Evolutionary conservation across 148 eudicot genomes (phyloP), one percentile per base, ranked within the genome.

Genomic region (Fagopyrum homotropicum): DNA sequence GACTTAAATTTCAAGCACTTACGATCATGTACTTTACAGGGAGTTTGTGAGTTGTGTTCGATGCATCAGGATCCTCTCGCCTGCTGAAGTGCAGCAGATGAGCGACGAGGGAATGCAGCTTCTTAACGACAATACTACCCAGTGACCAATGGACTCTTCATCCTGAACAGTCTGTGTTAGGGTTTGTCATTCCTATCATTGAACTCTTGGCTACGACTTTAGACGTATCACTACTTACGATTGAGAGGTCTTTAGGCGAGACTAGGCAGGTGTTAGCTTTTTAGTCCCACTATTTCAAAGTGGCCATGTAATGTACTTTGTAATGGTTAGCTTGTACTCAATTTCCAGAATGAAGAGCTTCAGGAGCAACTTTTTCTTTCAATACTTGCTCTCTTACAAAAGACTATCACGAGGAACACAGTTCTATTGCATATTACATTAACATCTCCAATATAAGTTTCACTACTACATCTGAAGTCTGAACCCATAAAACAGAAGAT

Each of bases 21-120:
- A 35, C 47, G 30, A 66, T 17, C 45, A 15, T 72, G 29, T 46
- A 49, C 3, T 46, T 49, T 46, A 3, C 74, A 72, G 74, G 55
- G 74, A 72, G 15, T 72, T 72, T 46, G 74, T 72, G 55, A 72
- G 74, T 9, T 72, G 74, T 72, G 74, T 72, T 72, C 8, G 74
- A 72, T 72, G 74, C 55, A 47, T 72, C 17, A 6, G 52, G 16
- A 72, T 72, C 29, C 74, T 72, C 15, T 72, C 74, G 43, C 74
- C 74, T 26, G 51, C 15, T 10, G 74, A 72, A 72, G 54, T 46
- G 74, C 51, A 72, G 19, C 74, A 90, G 81, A 94, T 91, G 98
- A 93, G 98, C 61, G 93, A 91, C 79, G 98, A 94, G 76, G 98
- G 98, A 74, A 90, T 88, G 97, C 95, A 90, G 79, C 91, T 90